Evolutionary conservation across 2,329 filamentous ascomycete species (phyloP), one percentile per base, ranked within the genome.

Genomic region (Amauroascus verrucosus): DNA sequence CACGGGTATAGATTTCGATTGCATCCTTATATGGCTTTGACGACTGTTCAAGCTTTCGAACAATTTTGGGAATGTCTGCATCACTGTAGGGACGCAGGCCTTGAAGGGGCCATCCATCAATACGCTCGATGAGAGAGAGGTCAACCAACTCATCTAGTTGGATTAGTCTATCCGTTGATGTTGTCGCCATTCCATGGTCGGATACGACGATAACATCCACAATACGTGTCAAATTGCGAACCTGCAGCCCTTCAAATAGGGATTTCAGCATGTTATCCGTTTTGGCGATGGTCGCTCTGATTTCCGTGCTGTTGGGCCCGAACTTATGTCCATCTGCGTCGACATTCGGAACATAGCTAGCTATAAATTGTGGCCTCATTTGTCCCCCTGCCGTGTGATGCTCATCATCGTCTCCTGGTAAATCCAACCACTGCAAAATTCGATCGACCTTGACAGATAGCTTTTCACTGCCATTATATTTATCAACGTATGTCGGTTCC

Each of bases 111-210:
- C 93, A 98, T 52, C 93, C 93, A 61, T 98, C 93, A 24, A 82
- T 85, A 65, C 93, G 88, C 55, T 85, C 84, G 43, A 97, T 83
- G 61, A 88, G 78, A 47, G 72, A 73, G 5, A 85, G 77, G 65
- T 96, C 88, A 45, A 97, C 76, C 3, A 97, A 71, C 63, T 96
- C 88, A 58, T 98, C 93, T 1, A 97, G 75, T 69, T 97, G 93
- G 24, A 97, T 78, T 44, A 97, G 74, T 9, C 93, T 80, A 16
- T 82, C 77, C 0, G 79, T 81, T 56, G 90, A 86, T 0, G 93
- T 97, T 0, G 89, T 95, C 1, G 93, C 93, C 93, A 98, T 98
- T 48, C 93, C 93, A 66, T 98, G 93, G 66, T 98, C 93, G 0
- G 89, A 96, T 1, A 98, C 91, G n/a, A 98, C 78, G 32, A 98